A percentile compares a stretch with the other conserved stretches of the same genome.
phyloP scores from a whole-genome alignment of 108 stramenopile genomes.

The Skeletonema potamos region DNA sequence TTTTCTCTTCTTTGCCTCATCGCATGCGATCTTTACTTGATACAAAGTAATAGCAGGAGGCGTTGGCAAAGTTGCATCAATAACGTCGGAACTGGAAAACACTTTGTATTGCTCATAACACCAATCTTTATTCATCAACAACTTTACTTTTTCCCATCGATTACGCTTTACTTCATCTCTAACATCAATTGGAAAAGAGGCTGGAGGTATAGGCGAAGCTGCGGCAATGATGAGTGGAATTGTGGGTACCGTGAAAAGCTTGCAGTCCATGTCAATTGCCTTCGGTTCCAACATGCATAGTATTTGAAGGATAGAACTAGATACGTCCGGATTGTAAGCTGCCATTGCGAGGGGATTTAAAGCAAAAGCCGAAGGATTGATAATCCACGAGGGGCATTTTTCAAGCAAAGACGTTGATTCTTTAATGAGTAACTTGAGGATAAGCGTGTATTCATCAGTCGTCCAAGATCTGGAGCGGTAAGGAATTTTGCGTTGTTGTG shows the following conservation, averaged over 20 bases:
- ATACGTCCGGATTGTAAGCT: slow-evolving; percentile 43
- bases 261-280: slow-evolving; percentile 16
- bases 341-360: slow-evolving; percentile 31
- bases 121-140: slow-evolving; percentile 8
- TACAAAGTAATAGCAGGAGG: slow-evolving; percentile 11
- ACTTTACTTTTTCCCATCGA: slow-evolving; percentile 34
- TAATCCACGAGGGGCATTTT: slow-evolving; percentile 5
- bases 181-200: background rate
- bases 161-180: background rate
- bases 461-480: slow-evolving; percentile 20
- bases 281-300: slow-evolving; percentile 15
- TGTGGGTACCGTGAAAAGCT: slow-evolving; percentile 11
- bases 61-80: background rate
- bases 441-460: background rate
- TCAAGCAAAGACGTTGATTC: background rate
- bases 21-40: slow-evolving; percentile 16
- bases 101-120: background rate
- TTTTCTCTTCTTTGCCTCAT: slow-evolving; percentile 19
- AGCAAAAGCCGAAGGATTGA: background rate
- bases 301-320: background rate
- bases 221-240: slow-evolving; percentile 26
- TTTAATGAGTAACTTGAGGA: slow-evolving; percentile 16
- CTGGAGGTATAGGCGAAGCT: slow-evolving; percentile 13
- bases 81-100: background rate
- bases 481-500: background rate